Evolutionary conservation across 2,329 filamentous ascomycete genomes (phyloP).

Genomic region (Cytospora leucostoma): DNA sequence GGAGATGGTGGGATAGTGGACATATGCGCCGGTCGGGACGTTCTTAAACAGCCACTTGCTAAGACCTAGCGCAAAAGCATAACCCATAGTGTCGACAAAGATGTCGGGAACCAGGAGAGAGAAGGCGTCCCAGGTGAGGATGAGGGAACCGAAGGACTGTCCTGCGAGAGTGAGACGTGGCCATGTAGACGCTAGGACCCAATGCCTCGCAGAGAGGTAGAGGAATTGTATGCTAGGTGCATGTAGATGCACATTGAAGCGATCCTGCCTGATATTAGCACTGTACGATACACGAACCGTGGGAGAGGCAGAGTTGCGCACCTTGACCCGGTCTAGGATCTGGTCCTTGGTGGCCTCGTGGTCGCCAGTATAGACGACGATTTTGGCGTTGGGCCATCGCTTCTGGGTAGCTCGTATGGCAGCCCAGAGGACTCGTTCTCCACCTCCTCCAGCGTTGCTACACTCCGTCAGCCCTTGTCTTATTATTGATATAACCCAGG

Average conservation of each 20-base stretch:
- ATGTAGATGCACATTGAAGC: conserved; percentile 91
- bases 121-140: conserved; percentile 91
- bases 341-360: conserved; percentile 80
- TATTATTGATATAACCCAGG: too few species aligned
- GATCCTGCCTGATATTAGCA: conserved; percentile 54
- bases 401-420: conserved; percentile 89
- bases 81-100: conserved; percentile 98
- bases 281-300: neutral
- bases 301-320: conserved; percentile 38
- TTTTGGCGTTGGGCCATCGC: conserved; percentile 84
- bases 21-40: conserved; percentile 87
- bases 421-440: conserved; percentile 94
- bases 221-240: conserved; percentile 82
- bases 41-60: conserved; percentile 78
- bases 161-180: conserved; percentile 90
- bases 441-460: conserved; percentile 93
- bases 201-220: conserved; percentile 85
- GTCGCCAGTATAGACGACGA: conserved; percentile 93
- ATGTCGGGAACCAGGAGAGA: conserved; percentile 89
- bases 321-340: conserved; percentile 77
- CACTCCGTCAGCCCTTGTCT: conserved; percentile 25
- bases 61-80: conserved; percentile 84
- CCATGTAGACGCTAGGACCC: conserved; percentile 84
- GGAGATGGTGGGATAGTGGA: conserved; percentile 97
- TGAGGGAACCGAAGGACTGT: conserved; percentile 86